Base-by-base conservation (phyloP, 495 filamentous ascomycete species). In the Penicillium parvum region DNA sequence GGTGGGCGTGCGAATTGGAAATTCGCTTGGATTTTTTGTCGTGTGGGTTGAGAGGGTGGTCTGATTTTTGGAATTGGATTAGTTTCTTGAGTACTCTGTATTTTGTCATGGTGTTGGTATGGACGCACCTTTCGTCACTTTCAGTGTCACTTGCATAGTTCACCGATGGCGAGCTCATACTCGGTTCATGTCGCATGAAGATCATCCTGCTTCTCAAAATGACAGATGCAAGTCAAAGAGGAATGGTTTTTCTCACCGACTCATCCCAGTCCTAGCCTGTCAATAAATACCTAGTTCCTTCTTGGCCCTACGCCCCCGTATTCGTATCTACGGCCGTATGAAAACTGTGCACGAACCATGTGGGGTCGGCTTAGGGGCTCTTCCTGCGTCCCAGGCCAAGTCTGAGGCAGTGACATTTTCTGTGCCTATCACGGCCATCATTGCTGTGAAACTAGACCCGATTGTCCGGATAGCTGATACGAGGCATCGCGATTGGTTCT, bases 1-100 rank as follows among this genome's bases (percentile, higher is more conserved):
- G 66, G 58, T 12, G 63, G 66, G 19, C 58, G 55, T 23, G 66
- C 66, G 29, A 68, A 55, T 34, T 62, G 50, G 47, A 71, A 68
- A 16, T 39, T 53, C 27, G 58, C 57, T 37, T 65, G 58, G 17
- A 59, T 53, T 45, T 43, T 55, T 32, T 37, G 21, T 14, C 21
- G 33, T 7, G 40, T 22, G 26, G 36, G 45, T 43, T 50, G 47
- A 7, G 46, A 40, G 12, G 35, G 35, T 49, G n/a, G n/a, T n/a
- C n/a, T n/a, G n/a, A n/a, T n/a, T n/a, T n/a, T 49, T 55, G 20
- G 5, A 45, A 23, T 34, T n/a, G 0, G 5, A 29, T 30, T 9
- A 43, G 39, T 26, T 26, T 5, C 18, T n/a, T n/a, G n/a, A n/a
- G n/a, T n/a, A n/a, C n/a, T n/a, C n/a, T n/a, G n/a, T n/a, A n/a